Evolutionary conservation across 1,284 basidiomycete genomes (phyloP).

Genomic region (Ceratobasidium sp.): DNA sequence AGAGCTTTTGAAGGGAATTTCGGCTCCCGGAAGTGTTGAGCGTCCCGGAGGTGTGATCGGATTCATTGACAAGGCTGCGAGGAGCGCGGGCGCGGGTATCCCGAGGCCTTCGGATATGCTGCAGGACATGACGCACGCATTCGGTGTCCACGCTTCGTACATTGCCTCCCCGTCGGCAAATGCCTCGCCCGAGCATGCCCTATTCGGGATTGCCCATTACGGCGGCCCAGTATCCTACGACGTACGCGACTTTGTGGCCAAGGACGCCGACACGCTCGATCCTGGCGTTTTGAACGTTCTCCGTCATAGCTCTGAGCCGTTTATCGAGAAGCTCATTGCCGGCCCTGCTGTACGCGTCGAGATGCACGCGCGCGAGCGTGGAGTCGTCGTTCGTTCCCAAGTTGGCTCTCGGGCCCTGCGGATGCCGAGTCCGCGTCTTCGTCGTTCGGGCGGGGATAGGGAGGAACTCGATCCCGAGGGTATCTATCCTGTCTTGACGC

Average conservation of each 20-base stretch:
- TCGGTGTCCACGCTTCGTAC: constrained; percentile 86
- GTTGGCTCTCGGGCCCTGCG: constrained; percentile 80
- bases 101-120: constrained; percentile 79
- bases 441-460: constrained; percentile 51
- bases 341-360: constrained; percentile 87
- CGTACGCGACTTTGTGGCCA: constrained; percentile 79
- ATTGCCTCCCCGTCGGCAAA: constrained; percentile 59
- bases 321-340: constrained; percentile 87
- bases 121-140: constrained; percentile 78
- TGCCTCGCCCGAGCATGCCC: constrained; percentile 56
- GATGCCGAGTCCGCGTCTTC: constrained; percentile 65
- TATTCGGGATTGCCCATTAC: constrained; percentile 92
- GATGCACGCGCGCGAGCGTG: constrained; percentile 83
- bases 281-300: constrained; percentile 88
- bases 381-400: constrained; percentile 89
- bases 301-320: constrained; percentile 77
- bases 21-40: constrained; percentile 74
- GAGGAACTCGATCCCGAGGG: constrained; percentile 74
- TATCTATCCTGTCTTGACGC: constrained; percentile 84
- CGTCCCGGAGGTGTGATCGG: constrained; percentile 84
- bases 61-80: constrained; percentile 78
- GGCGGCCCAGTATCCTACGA: constrained; percentile 85
- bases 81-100: constrained; percentile 80
- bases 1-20: constrained; percentile 86
- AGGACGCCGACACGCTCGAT: constrained; percentile 87